Base-by-base conservation (phyloP, 2,329 filamentous ascomycete genomes). In the Rhytidhysteron rufulum region DNA sequence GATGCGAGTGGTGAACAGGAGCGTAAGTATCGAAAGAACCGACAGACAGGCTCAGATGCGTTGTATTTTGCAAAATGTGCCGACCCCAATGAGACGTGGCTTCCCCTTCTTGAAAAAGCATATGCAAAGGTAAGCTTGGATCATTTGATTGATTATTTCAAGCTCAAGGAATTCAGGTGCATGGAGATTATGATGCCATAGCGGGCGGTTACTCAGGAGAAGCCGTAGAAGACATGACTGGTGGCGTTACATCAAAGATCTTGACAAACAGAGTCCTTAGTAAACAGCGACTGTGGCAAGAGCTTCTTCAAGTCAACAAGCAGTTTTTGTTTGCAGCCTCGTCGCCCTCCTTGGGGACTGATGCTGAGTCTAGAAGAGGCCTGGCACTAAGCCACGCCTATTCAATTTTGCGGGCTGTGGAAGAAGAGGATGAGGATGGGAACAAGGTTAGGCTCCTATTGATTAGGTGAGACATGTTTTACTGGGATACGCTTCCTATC, bases 61-160 rank as follows among this genome's bases (percentile, higher is more conserved):
- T 68, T 93, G 3, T 88, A 86, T 63, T 91, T 91, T 64, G 85
- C 82, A 1, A 82, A 84, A 50, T 88, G 83, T 65, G 75, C 77
- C 33, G 78, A 87, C 47, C 78, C 82, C 39, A 88, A 88, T 54
- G 86, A 91, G 61, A 91, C 85, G 0, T 91, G 87, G 87, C 71
- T 91, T 2, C 85, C 87, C 0, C 67, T 91, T 15, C 69, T 90
- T 2, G 86, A 91, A 57, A 91, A 91, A 61, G 86, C 87, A 0
- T 91, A 86, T 57, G 87, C 87, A 13, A 93, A 93, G 62, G 85
- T 85, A n/a, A n/a, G n/a, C n/a, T n/a, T n/a, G n/a, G n/a, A n/a
- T n/a, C n/a, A n/a, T n/a, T n/a, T n/a, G n/a, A n/a, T n/a, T n/a
- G n/a, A n/a, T n/a, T n/a, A n/a, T n/a, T n/a, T n/a, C n/a, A n/a